These are phyloP conservation scores for Russula sp. DNA, from an alignment of 768 basidiomycete species.

Conservation along the genomic window DNA sequence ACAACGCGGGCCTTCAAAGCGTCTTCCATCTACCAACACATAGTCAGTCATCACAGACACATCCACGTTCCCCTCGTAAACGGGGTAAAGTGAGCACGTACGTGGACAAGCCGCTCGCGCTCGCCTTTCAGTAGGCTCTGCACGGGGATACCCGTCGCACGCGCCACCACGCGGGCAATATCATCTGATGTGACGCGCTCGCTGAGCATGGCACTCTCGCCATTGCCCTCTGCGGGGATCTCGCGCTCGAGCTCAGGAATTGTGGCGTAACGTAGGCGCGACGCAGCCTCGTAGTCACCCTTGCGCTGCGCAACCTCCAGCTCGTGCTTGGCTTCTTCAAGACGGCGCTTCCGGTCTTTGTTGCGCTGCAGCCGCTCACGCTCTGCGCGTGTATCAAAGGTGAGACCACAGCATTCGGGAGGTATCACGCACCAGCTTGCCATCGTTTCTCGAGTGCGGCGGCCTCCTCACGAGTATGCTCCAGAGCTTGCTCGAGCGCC, in stretches of 20 bases:
- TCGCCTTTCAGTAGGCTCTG: conserved; percentile 85
- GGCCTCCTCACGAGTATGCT: conserved; percentile 55
- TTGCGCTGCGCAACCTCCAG: conserved; percentile 85
- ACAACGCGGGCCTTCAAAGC: conserved; percentile 66
- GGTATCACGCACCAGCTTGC: conserved; percentile 50
- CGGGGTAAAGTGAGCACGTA: conserved; percentile 32
- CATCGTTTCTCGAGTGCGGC: conserved; percentile 55
- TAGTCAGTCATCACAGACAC: not conserved
- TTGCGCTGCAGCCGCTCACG: conserved; percentile 59
- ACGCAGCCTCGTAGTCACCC: conserved; percentile 80
- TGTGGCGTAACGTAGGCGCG: conserved; percentile 72
- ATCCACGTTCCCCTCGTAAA: not conserved
- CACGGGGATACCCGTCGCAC: conserved; percentile 86
- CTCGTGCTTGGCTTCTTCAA: conserved; percentile 79
- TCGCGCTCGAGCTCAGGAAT: conserved; percentile 76
- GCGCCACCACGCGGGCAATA: conserved; percentile 82
- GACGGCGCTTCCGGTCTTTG: conserved; percentile 52
- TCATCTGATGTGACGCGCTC: conserved; percentile 86
- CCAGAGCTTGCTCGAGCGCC: conserved; percentile 59
- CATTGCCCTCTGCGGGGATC: conserved; percentile 47
- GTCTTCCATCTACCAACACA: conserved; percentile 70
- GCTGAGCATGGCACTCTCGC: conserved; percentile 63
- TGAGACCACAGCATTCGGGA: not conserved
- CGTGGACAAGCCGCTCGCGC: conserved; percentile 81
- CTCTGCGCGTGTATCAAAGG: conserved; percentile 35